phyloP scores from a whole-genome alignment of 176 grass and related monocot genomes.

The Avena eriantha region DNA sequence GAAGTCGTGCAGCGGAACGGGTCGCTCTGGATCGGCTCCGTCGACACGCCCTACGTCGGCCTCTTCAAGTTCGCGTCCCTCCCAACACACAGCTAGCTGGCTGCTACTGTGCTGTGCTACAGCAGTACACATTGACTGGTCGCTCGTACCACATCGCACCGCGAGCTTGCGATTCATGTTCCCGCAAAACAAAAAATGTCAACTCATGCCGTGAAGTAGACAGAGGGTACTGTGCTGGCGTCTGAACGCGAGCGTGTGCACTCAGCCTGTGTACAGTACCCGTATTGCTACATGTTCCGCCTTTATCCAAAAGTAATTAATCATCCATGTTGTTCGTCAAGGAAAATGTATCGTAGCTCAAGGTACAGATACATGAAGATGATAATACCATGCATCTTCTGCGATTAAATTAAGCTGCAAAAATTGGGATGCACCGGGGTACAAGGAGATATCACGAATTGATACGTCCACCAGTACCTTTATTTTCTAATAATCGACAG shows the following conservation, averaged over 20 bases:
- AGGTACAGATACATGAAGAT: neutral
- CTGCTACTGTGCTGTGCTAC: neutral
- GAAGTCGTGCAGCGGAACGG: constrained; percentile 73
- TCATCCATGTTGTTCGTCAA: neutral
- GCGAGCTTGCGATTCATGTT: neutral
- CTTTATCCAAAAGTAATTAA: neutral
- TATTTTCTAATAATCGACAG: constrained; percentile 47
- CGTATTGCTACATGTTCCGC: neutral
- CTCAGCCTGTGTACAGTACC: neutral
- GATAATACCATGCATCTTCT: neutral
- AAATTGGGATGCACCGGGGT: constrained; percentile 27
- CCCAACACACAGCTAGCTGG: neutral
- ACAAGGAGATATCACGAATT: constrained; percentile 19
- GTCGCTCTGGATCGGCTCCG: constrained; percentile 76
- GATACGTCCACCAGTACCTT: constrained; percentile 25
- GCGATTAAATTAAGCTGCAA: constrained; percentile 9
- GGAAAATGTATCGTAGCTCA: neutral
- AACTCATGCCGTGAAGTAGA: neutral
- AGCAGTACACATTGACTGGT: neutral
- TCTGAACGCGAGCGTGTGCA: neutral
- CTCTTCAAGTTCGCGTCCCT: constrained; percentile 47
- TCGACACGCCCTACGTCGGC: constrained; percentile 70
- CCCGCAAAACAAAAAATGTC: neutral
- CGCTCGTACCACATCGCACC: neutral
- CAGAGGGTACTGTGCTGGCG: neutral